Conservation (phyloP, 352 stramenopile species). For the Phytopythium chamaehyphon region DNA sequence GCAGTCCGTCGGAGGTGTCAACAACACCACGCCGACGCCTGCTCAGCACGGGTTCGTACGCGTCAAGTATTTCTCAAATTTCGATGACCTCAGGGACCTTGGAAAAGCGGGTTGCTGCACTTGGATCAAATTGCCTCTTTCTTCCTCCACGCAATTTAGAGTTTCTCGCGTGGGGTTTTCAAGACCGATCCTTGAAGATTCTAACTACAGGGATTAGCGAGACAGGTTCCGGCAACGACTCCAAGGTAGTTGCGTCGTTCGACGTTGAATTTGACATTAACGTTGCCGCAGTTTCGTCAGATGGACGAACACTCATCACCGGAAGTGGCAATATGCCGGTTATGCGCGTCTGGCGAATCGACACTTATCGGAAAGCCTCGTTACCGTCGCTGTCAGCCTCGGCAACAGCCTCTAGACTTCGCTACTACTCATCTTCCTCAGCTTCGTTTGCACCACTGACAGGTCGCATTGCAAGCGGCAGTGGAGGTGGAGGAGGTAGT, state of each 20-base stretch:
- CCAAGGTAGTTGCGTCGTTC: constrained; percentile 55
- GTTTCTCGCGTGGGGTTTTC: constrained; percentile 69
- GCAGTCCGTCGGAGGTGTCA: neutral
- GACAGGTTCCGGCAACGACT: constrained; percentile 37
- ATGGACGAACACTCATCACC: constrained; percentile 57
- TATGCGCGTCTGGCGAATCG: constrained; percentile 53
- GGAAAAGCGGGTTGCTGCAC: constrained; percentile 40
- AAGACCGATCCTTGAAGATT: constrained; percentile 61
- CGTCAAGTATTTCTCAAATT: constrained; percentile 41
- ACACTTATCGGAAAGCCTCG: constrained; percentile 13
- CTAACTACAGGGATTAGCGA: constrained; percentile 39
- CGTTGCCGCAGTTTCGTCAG: constrained; percentile 52
- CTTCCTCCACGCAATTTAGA: constrained; percentile 61
- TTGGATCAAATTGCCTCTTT: constrained; percentile 45
- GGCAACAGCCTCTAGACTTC: constrained; percentile 7
- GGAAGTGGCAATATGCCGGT: constrained; percentile 38
- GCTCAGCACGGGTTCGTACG: constrained; percentile 23
- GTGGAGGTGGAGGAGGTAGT: constrained; percentile 1
- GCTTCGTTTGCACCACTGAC: constrained; percentile 3
- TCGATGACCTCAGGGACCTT: constrained; percentile 38
- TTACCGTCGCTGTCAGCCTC: constrained; percentile 4
- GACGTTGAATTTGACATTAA: constrained; percentile 52
- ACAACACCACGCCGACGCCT: constrained; percentile 15
- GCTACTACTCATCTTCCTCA: constrained; percentile 23
- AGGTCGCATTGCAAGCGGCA: neutral